A percentile compares a stretch with the other conserved stretches of the same genome.
Evolutionary conservation across 805 yeast species (phyloP).

Genomic region (Maudiozyma barnettii): DNA sequence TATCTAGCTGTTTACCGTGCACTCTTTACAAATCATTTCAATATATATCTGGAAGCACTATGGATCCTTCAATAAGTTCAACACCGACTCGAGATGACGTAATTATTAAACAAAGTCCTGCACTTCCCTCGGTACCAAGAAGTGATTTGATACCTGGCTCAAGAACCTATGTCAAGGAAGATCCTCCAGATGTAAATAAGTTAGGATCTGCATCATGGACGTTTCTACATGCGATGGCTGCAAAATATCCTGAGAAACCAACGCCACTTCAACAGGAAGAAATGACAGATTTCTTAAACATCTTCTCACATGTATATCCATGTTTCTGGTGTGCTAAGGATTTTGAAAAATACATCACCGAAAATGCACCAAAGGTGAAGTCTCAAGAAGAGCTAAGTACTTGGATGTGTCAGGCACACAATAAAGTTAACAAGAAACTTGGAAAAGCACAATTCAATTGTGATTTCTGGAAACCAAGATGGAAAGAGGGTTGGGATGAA

Average conservation of each 20-base stretch:
- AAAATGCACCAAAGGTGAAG: constrained; percentile 46
- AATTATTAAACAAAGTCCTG: constrained; percentile 35
- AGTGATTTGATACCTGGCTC: constrained; percentile 33
- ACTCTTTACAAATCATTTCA: constrained; percentile 71
- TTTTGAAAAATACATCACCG: constrained; percentile 53
- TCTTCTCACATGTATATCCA: constrained; percentile 79
- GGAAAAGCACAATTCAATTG: constrained; percentile 88
- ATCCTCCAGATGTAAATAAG: constrained; percentile 81
- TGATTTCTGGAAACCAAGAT: constrained; percentile 80
- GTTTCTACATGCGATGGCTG: constrained; percentile 80
- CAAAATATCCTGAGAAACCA: constrained; percentile 75
- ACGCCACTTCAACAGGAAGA: constrained; percentile 53
- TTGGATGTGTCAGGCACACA: constrained; percentile 96
- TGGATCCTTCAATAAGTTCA: background rate
- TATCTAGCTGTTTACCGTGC: constrained; percentile 69
- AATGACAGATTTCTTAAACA: constrained; percentile 55
- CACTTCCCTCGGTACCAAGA: background rate
- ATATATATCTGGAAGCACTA: constrained; percentile 11
- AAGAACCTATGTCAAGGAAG: constrained; percentile 36
- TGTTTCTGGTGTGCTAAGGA: constrained; percentile 93
- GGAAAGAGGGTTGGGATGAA: constrained; percentile 81
- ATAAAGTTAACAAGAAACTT: constrained; percentile 74
- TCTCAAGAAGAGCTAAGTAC: constrained; percentile 73
- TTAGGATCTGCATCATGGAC: constrained; percentile 91
- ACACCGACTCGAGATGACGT: background rate